phyloP scores from a whole-genome alignment of 2,329 filamentous ascomycete genomes.

The Dothidotthia symphoricarpi region DNA sequence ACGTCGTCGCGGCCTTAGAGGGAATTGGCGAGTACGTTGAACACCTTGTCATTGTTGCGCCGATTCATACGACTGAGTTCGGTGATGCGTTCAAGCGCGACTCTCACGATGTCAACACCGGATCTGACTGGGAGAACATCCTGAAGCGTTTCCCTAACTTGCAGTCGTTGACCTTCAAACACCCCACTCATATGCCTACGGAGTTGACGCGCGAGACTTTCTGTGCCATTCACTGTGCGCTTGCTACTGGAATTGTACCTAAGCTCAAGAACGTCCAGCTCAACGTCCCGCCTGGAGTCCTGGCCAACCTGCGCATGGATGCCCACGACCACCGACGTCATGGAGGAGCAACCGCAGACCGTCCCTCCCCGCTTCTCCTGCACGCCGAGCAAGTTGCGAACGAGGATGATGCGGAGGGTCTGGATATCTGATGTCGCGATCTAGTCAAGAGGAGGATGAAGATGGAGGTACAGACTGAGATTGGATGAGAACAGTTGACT shows the following conservation, averaged over 20 bases:
- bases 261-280: background rate
- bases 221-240: slow-evolving; percentile 6
- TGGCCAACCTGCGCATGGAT: slow-evolving; percentile 6
- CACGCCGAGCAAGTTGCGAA: too few relatives aligned
- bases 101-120: slow-evolving; percentile 3
- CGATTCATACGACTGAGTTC: slow-evolving; percentile 13
- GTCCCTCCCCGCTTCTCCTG: too few relatives aligned
- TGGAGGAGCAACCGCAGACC: too few relatives aligned
- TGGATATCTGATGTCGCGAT: too few relatives aligned
- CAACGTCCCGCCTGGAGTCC: slow-evolving; percentile 1
- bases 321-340: background rate
- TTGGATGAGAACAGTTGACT: too few relatives aligned
- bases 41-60: slow-evolving; percentile 12
- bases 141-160: slow-evolving; percentile 17
- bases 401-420: too few relatives aligned
- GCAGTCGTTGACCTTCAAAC: slow-evolving; percentile 9
- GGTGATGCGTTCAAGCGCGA: slow-evolving; percentile 11
- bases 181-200: slow-evolving; percentile 2
- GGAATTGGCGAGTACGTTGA: slow-evolving; percentile 14
- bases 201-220: slow-evolving; percentile 7
- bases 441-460: too few relatives aligned
- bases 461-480: too few relatives aligned
- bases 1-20: slow-evolving; percentile 10
- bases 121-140: slow-evolving; percentile 17
- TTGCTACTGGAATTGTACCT: slow-evolving; percentile 2